Evolutionary conservation across 768 basidiomycete genomes (phyloP), one percentile per base, ranked within the genome.

Genomic region (Kwoniella newhampshirensis): DNA sequence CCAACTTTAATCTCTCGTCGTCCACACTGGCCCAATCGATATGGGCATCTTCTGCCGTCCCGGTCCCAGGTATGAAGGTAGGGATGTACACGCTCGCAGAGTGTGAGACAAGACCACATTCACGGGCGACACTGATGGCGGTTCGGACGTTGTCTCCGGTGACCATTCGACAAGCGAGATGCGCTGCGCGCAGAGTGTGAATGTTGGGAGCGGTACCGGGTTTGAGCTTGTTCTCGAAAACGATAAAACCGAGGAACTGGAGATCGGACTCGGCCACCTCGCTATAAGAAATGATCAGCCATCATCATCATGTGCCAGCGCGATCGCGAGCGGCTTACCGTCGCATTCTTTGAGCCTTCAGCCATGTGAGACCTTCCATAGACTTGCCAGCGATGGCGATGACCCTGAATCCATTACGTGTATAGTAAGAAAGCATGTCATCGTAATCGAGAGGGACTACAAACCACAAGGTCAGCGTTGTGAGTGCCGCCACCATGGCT

Each of bases 181-280:
- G 91, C 1, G 96, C 96, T 1, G 83, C 81, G 50, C 92, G 86
- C 15, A 99, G 81, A 0, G 86, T 86, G 59, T 91, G 87, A 42
- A 99, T 96, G 6, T 88, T 91, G 28, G 91, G 87, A 0, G 89
- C 80, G 0, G 94, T 97, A 7, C 88, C 91, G 3, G 87, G 84
- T 69, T 99, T 99, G 59, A 99, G 80, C 78, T 94, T 89, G 79
- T 99, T 99, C 77, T 99, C 96, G 68, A 99, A 99, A 59, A 99
- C 93, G 68, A 98, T 86, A 32, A 99, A 79, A 2, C 96, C 96
- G 15, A 98, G 82, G 80, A 99, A 99, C 54, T 85, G 85, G 7
- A 99, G 80, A 25, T 84, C 85, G 1, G 86, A 88, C 71, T 99
- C 96, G 15, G 92, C 94, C 78, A 93, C 90, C 67, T 98, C 96